phyloP scores from a whole-genome alignment of 768 basidiomycete genomes.

The Naganishia vishniacii region DNA sequence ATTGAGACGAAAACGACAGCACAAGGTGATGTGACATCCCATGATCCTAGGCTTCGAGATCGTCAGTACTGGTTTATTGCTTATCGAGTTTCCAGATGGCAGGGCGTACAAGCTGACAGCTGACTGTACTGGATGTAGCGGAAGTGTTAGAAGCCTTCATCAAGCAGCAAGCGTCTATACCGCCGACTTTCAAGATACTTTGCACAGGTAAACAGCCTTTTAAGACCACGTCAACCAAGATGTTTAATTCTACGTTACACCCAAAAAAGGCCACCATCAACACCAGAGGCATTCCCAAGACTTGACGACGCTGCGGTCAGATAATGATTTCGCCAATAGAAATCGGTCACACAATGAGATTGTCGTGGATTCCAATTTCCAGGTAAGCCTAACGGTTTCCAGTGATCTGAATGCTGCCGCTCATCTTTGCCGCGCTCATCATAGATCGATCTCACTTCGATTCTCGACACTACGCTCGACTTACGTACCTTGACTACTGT shows the following conservation, averaged over 20 bases:
- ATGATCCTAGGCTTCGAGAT: not conserved
- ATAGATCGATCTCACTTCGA: slow-evolving; percentile 7
- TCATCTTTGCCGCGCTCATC: not conserved
- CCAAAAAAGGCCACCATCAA: slow-evolving; percentile 5
- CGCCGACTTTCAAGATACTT: not conserved
- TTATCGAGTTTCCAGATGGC: not conserved
- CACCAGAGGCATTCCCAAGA: slow-evolving; percentile 1
- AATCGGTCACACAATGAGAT: slow-evolving; percentile 16
- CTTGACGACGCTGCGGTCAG: not conserved
- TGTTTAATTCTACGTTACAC: too few species aligned
- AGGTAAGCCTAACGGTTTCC: slow-evolving; percentile 2
- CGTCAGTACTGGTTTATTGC: not conserved
- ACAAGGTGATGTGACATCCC: not conserved
- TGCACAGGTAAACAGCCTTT: slow-evolving; percentile 5
- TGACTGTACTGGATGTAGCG: not conserved
- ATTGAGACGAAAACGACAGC: not conserved
- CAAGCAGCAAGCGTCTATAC: slow-evolving; percentile 15
- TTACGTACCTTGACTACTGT: not conserved
- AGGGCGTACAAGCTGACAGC: too few species aligned
- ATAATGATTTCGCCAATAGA: not conserved
- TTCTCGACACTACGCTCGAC: slow-evolving; percentile 10
- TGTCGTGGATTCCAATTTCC: slow-evolving; percentile 12
- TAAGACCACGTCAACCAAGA: too few species aligned
- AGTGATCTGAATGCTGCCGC: not conserved
- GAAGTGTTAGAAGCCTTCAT: slow-evolving; percentile 12